These are phyloP conservation scores for Entophlyctis luteolus DNA, from an alignment of 192 early-diverging fungal genomes.

Conservation along the genomic window DNA sequence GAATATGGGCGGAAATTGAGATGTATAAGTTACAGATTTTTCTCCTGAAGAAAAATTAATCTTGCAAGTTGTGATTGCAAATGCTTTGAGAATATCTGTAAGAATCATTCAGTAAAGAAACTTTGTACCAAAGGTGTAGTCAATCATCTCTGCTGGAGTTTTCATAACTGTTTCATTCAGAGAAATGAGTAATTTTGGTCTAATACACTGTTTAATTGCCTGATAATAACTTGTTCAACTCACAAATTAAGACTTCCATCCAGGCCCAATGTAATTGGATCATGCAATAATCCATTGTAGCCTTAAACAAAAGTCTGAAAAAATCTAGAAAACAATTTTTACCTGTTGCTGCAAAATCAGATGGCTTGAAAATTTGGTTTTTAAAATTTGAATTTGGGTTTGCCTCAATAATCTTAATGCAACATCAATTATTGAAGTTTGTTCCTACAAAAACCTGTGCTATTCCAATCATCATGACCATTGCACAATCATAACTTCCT, in stretches of 20 bases:
- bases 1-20: background rate
- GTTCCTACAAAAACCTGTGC: background rate
- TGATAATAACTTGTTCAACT: background rate
- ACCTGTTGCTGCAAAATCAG: conserved; percentile 3
- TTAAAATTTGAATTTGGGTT: background rate
- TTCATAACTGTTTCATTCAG: conserved; percentile 6
- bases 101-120: background rate
- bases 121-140: background rate
- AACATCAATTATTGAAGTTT: background rate
- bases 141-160: background rate
- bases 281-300: conserved; percentile 11
- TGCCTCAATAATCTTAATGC: background rate
- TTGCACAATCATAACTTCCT: conserved; percentile 14
- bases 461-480: conserved; percentile 14
- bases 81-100: background rate
- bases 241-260: background rate
- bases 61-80: conserved; percentile 4
- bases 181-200: conserved; percentile 7
- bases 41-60: conserved; percentile 7
- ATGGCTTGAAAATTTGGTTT: conserved; percentile 3
- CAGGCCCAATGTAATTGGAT: conserved; percentile 8
- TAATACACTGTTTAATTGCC: no score
- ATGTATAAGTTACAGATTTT: background rate
- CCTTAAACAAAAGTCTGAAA: background rate
- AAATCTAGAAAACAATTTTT: background rate